phyloP scores from a whole-genome alignment of 345 rosid genomes.

The Eucalyptus polybractea region DNA sequence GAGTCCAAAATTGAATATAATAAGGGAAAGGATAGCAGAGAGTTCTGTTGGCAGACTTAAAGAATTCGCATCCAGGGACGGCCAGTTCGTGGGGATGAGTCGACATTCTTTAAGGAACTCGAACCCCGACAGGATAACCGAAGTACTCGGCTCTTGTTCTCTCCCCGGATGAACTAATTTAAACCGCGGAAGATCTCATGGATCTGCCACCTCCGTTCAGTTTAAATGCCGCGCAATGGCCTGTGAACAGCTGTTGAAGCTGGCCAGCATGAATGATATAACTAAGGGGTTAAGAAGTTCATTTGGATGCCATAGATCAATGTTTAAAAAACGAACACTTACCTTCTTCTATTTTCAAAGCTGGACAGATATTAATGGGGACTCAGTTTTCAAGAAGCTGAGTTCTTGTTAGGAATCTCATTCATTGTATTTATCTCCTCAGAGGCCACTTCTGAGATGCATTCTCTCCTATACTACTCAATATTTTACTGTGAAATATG shows the following conservation, averaged over 20 bases:
- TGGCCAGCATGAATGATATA: neutral
- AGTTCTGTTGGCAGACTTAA: constrained; percentile 5
- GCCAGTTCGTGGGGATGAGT: constrained; percentile 30
- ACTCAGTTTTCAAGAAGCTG: neutral
- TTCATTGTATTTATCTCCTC: neutral
- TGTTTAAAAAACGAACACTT: neutral
- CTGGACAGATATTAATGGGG: neutral
- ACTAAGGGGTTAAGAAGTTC: neutral
- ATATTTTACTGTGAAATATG: neutral
- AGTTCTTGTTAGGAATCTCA: neutral
- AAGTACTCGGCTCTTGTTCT: constrained; percentile 20
- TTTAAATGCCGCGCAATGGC: neutral
- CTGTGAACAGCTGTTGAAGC: neutral
- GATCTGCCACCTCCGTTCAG: neutral
- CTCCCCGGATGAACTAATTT: neutral
- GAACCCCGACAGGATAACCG: constrained; percentile 21
- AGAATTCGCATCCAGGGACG: neutral
- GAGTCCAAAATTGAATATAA: constrained; percentile 3
- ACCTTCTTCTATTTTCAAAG: neutral
- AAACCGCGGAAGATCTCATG: neutral
- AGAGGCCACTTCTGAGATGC: neutral
- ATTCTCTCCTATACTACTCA: neutral
- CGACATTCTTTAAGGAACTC: neutral
- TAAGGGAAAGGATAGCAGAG: neutral
- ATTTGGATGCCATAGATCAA: neutral